Evolutionary conservation across 257 asterid genomes (phyloP).

Genomic region (Asclepias syriaca): DNA sequence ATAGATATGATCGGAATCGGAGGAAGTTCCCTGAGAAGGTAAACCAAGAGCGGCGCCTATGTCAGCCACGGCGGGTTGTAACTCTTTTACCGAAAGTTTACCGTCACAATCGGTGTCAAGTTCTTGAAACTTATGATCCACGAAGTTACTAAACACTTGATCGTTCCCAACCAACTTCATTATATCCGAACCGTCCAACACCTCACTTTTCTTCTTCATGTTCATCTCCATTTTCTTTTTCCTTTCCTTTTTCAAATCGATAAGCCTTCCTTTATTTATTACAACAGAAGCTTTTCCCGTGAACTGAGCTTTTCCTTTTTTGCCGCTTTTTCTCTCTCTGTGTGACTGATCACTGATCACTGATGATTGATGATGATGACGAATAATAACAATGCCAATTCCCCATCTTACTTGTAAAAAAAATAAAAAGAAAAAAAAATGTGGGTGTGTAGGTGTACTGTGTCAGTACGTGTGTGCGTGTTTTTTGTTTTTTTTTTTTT

Average conservation of each 20-base stretch:
- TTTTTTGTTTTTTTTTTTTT: neutral
- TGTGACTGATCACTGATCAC: too few relatives aligned
- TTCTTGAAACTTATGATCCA: slow-evolving; percentile 74
- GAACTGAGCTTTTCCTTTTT: slow-evolving; percentile 3
- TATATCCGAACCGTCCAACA: slow-evolving; percentile 94
- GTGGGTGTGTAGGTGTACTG: neutral
- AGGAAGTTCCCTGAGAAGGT: slow-evolving; percentile 68
- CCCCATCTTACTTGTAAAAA: neutral
- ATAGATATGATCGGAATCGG: slow-evolving; percentile 70
- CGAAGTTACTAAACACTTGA: slow-evolving; percentile 61
- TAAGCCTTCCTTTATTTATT: slow-evolving; percentile 23
- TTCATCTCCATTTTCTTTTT: slow-evolving; percentile 12
- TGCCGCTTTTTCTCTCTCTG: neutral
- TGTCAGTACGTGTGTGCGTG: slow-evolving; percentile 4
- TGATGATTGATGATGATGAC: too few relatives aligned
- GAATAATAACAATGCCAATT: too few relatives aligned
- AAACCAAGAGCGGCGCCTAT: slow-evolving; percentile 84
- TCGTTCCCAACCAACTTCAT: slow-evolving; percentile 90
- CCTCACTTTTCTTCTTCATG: slow-evolving; percentile 40
- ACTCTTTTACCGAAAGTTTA: slow-evolving; percentile 65
- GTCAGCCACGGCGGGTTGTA: slow-evolving; percentile 80
- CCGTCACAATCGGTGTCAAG: slow-evolving; percentile 83
- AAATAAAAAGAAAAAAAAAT: too few relatives aligned
- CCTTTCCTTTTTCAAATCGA: neutral
- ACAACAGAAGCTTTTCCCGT: slow-evolving; percentile 26